Base-by-base conservation (phyloP, 495 filamentous ascomycete species). In the Penicillium diatomitis region DNA sequence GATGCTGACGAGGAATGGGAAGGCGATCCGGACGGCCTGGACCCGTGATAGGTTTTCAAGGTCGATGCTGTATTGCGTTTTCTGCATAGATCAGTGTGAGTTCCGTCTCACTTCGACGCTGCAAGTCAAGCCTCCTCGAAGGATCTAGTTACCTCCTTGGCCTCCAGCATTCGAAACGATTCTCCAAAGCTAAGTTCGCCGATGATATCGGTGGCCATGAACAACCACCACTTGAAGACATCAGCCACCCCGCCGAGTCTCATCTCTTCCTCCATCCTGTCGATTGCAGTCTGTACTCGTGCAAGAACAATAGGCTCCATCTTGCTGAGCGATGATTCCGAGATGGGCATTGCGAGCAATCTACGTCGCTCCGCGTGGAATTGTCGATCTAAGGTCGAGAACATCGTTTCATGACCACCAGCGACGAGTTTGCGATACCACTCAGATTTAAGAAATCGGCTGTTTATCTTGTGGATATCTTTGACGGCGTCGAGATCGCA, bases 151-250 rank as follows among this genome's bases (percentile, higher is more conserved):
- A 75, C 71, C 62, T 72, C 55, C 6, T 73, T 77, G 4, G 49
- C 54, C 44, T 82, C 76, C 3, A 82, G 63, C 67, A 74, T 77
- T 3, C 59, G 60, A 49, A 84, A 82, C 0, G 71, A 74, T 30
- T 80, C 75, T 0, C 81, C 80, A 57, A 83, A 84, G 10, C 65
- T 73, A 11, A 83, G 57, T 12, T 79, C 67, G 2, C 70, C 70
- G 37, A 81, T 76, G 4, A 81, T 65, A 46, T 83, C 81, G 0
- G 74, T 74, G 8, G 75, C 64, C 73, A 83, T 72, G 42, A 79
- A 78, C 27, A 73, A 49, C 63, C 66, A 78, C 80, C 80, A 83
- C 46, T 76, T 74, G 44, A 69, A 68, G 0, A 83, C 59, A 58
- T 83, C 78, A 2, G 57, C 55, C 0, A 40, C 55, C 0, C 65